Evolutionary conservation across 345 rosid species (phyloP), one percentile per base, ranked within the genome.

Genomic region (Salix exigua): DNA sequence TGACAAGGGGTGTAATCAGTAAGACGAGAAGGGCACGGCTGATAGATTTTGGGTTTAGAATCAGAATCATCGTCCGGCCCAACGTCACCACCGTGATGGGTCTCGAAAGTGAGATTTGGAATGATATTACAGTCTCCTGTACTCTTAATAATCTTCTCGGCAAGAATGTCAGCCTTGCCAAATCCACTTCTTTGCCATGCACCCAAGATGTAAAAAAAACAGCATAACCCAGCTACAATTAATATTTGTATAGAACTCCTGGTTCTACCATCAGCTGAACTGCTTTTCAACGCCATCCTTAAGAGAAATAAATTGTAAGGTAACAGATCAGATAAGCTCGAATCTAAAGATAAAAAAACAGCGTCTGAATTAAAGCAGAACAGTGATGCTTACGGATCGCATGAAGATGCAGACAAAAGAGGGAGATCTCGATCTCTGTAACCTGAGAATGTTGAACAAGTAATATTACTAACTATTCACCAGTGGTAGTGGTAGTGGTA

Each of bases 131-230:
- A 93, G 61, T 93, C 98, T 4, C 91, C 89, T 48, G 92, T 91
- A 73, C 84, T 89, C 76, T 91, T 92, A 0, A 97, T 91, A 72
- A 96, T 89, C 81, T 89, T 90, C 77, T 91, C 75, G 76, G 99
- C 99, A 71, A 94, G 95, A 68, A 94, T 91, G 74, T 96, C 99
- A 40, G 98, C 99, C 85, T 96, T 96, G 65, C 99, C 99, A 37
- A 94, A 96, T 1, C 99, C 99, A 75, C 99, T 94, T 48, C 94
- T 83, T 79, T 94, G 99, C 99, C 99, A 96, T 30, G 98, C 99
- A 25, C 99, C 99, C 18, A 96, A 78, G 30, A 94, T 86, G 83
- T 96, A 96, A 75, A 94, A 96, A 83, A 94, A 96, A 77, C 97
- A 90, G 80, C 99, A 96, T 30, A 96, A 68, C 65, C 97, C 94